Conservation (phyloP, 2,329 filamentous ascomycete genomes). For the Knufia fluminis region DNA sequence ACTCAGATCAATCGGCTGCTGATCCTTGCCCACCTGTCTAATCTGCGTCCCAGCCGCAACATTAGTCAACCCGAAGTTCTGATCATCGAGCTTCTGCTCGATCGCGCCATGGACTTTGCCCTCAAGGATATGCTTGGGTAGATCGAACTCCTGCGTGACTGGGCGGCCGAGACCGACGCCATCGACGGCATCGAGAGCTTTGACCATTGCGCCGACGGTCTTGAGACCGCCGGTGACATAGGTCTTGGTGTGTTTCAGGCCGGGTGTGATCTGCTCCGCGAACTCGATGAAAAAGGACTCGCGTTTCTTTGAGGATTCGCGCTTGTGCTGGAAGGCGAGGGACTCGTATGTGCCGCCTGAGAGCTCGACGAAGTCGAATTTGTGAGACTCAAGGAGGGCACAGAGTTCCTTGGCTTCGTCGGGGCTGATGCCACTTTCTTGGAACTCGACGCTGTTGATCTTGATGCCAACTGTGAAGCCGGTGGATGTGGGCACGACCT, state of each 20-base stretch:
- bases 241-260: conserved; percentile 43
- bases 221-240: conserved; percentile 54
- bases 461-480: conserved; percentile 47
- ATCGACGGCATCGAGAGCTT: conserved; percentile 49
- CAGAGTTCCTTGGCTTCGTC: conserved; percentile 42
- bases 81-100: conserved; percentile 38
- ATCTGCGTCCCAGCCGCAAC: conserved; percentile 44
- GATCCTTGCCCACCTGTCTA: conserved; percentile 43
- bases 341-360: conserved; percentile 52
- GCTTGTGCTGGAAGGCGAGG: conserved; percentile 43
- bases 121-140: conserved; percentile 25
- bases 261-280: conserved; percentile 44
- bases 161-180: conserved; percentile 52
- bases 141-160: conserved; percentile 40
- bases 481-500: conserved; percentile 16
- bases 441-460: conserved; percentile 51
- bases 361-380: conserved; percentile 46
- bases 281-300: conserved; percentile 55
- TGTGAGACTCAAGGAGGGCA: conserved; percentile 25
- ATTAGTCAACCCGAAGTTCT: conserved; percentile 43
- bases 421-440: conserved; percentile 35
- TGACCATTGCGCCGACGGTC: conserved; percentile 48
- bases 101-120: conserved; percentile 40
- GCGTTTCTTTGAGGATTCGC: conserved; percentile 46
- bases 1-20: conserved; percentile 45